A percentile compares a stretch with the other conserved stretches of the same genome.
phyloP scores from a whole-genome alignment of 176 grass and related monocot genomes.

The Panicum miliaceum region DNA sequence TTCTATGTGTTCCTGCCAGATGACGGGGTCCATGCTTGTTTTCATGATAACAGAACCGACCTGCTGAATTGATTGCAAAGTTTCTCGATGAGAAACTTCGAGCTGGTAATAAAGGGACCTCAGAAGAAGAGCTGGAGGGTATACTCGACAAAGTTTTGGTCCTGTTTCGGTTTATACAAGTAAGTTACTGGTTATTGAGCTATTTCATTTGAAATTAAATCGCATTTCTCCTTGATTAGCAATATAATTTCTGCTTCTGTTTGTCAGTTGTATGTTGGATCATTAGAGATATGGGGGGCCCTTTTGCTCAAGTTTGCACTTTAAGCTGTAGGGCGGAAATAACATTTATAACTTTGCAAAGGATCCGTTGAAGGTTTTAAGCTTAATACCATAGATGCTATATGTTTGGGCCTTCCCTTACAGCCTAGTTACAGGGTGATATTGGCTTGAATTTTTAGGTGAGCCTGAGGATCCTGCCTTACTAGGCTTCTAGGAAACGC shows the following conservation, averaged over 20 bases:
- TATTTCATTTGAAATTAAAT: constrained; percentile 22
- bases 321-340: neutral
- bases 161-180: constrained; percentile 97
- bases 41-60: constrained; percentile 79
- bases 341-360: neutral
- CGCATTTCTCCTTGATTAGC: constrained; percentile 2
- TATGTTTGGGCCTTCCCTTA: neutral
- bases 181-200: constrained; percentile 56
- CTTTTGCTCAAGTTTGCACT: neutral
- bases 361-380: neutral
- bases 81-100: constrained; percentile 99
- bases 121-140: constrained; percentile 99
- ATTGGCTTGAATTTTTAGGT: neutral
- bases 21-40: constrained; percentile 9
- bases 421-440: too few relatives aligned
- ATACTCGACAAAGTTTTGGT: constrained; percentile 98
- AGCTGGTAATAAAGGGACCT: constrained; percentile 98
- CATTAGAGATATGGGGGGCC: neutral
- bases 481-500: constrained; percentile 15
- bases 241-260: neutral
- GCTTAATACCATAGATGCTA: neutral
- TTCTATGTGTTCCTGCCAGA: constrained; percentile 6
- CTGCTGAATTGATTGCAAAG: constrained; percentile 98
- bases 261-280: neutral
- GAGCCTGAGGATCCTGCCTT: neutral